These are phyloP conservation scores for Aspergillus bridgeri DNA, from an alignment of 495 filamentous ascomycete genomes.

Conservation along the genomic window DNA sequence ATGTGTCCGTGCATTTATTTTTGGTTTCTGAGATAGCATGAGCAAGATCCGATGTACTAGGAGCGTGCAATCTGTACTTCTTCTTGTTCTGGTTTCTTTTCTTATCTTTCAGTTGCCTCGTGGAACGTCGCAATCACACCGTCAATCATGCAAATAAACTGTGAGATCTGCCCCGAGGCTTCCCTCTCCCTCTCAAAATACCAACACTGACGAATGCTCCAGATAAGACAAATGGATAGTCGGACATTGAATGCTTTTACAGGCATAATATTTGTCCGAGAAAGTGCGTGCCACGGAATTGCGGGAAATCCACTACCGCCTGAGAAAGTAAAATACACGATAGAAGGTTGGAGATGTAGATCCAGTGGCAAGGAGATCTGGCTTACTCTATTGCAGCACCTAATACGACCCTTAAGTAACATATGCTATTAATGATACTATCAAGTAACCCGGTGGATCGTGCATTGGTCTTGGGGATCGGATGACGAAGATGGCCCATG, in stretches of 20 bases:
- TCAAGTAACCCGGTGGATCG: conserved; percentile 14
- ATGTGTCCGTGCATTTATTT: conserved; percentile 5
- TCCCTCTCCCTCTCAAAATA: not conserved
- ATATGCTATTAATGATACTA: conserved; percentile 12
- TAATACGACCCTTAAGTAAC: conserved; percentile 1
- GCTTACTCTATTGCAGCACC: not conserved
- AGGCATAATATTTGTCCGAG: not conserved
- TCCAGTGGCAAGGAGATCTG: not conserved
- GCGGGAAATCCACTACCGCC: too few relatives aligned
- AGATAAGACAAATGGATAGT: not conserved
- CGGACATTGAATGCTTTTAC: not conserved
- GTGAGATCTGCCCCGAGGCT: not conserved
- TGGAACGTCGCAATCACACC: conserved; percentile 2
- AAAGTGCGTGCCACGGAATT: not conserved
- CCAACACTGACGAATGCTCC: not conserved
- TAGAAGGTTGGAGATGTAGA: too few relatives aligned
- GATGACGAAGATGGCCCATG: not conserved
- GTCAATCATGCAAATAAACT: not conserved
- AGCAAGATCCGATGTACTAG: not conserved
- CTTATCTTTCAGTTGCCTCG: conserved; percentile 4
- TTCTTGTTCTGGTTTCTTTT: conserved; percentile 5
- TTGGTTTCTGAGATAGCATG: conserved; percentile 8
- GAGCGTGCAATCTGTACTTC: not conserved
- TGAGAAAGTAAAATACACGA: not conserved
- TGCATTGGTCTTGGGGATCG: conserved; percentile 6